These are phyloP conservation scores for Gossypium sturtianum DNA, from an alignment of 345 rosid species.

Conservation along the genomic window DNA sequence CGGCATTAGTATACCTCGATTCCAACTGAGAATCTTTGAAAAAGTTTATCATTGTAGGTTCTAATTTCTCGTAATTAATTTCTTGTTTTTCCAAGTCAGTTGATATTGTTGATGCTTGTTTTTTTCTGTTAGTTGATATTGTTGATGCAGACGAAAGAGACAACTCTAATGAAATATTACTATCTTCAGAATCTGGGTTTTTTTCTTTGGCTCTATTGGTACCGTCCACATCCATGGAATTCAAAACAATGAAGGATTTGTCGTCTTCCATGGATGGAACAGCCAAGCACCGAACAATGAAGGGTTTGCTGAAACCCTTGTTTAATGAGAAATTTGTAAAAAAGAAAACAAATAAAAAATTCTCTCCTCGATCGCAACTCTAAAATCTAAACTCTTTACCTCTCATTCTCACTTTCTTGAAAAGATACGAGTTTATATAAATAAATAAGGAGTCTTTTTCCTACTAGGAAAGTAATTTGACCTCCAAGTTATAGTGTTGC, in stretches of 20 bases:
- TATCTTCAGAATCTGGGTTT: background rate
- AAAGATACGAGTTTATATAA: no score
- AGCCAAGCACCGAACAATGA: background rate
- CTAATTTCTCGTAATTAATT: background rate
- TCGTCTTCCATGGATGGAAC: background rate
- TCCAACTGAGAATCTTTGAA: background rate
- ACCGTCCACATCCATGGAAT: background rate
- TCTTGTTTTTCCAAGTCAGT: background rate
- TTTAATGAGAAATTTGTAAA: background rate
- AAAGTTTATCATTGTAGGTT: background rate
- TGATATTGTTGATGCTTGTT: background rate
- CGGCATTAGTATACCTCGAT: background rate
- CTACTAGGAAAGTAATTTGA: no score
- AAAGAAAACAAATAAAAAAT: no score
- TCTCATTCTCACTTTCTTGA: no score
- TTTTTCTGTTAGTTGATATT: background rate
- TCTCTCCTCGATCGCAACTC: no score
- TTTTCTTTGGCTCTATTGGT: background rate
- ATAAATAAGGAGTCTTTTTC: no score
- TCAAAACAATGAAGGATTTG: background rate
- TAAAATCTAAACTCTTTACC: no score
- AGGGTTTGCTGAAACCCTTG: background rate
- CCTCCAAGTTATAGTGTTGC: no score
- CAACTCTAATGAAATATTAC: background rate
- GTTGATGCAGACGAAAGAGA: background rate